Conservation (phyloP, 2,329 filamentous ascomycete genomes). For the Juglanconis oblonga region DNA sequence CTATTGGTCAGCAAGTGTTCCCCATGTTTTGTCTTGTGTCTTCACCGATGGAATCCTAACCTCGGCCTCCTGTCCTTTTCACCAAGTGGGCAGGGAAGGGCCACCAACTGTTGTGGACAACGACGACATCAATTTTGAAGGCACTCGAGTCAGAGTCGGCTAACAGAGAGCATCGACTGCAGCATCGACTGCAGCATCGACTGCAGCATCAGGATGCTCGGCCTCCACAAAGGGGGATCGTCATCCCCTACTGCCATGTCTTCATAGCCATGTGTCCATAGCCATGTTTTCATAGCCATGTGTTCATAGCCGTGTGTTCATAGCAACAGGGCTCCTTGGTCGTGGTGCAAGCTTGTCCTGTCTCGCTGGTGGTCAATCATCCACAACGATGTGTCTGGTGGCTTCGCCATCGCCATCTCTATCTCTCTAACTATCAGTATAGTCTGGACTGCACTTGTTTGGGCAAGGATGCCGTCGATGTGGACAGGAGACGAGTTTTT, state of each 20-base stretch:
- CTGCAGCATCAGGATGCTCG: neutral
- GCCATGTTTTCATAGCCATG: no score
- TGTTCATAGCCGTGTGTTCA: no score
- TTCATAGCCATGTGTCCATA: no score
- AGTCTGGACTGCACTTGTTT: neutral
- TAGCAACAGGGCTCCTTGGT: neutral
- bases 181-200: no score
- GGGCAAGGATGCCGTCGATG: neutral
- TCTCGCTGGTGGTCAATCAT: neutral
- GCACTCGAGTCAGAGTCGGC: neutral
- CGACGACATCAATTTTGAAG: neutral
- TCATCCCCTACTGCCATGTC: neutral
- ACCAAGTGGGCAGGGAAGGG: neutral
- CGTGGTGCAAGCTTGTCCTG: neutral
- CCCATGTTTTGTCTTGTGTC: neutral
- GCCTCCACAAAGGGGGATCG: no score
- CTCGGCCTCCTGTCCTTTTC: neutral
- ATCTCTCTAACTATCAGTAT: neutral
- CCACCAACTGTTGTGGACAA: neutral
- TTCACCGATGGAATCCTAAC: neutral
- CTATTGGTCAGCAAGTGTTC: conserved; percentile 1
- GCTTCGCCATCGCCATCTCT: neutral
- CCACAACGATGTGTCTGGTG: conserved; percentile 1
- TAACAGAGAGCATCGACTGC: neutral
- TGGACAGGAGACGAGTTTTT: no score